Percentiles rank a stretch among this genome's conserved stretches.
These are phyloP conservation scores for Nadsonia starkeyi-henricii DNA, from an alignment of 1,139 yeast genomes.

Conservation along the genomic window DNA sequence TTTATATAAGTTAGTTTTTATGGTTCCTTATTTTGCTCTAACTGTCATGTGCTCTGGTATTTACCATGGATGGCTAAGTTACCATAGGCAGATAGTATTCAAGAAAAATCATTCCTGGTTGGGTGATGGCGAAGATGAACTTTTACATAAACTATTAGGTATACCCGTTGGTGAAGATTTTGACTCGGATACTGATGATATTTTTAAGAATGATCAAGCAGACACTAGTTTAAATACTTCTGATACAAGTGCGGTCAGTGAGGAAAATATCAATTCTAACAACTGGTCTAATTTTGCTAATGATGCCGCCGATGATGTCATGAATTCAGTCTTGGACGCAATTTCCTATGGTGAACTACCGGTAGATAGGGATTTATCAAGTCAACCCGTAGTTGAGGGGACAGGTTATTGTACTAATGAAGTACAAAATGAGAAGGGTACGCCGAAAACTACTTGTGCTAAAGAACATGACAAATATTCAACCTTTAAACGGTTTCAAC, in stretches of 20 bases:
- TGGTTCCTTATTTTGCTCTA: neutral
- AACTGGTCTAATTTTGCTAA: neutral
- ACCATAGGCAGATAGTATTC: neutral
- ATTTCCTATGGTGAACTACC: neutral
- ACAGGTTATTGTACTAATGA: conserved; percentile 16
- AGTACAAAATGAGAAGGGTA: conserved; percentile 42
- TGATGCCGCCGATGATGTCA: neutral
- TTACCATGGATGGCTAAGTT: neutral
- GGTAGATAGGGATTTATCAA: neutral
- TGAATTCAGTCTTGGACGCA: neutral
- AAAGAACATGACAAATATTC: conserved; percentile 4
- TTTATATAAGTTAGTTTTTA: neutral
- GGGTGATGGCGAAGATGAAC: neutral
- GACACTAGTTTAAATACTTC: neutral
- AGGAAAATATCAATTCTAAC: neutral
- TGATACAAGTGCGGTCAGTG: neutral
- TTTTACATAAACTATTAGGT: neutral
- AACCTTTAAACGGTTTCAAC: too few relatives aligned
- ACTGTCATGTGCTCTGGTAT: neutral
- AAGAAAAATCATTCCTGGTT: neutral
- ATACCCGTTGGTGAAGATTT: neutral
- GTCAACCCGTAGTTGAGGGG: neutral
- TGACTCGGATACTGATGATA: neutral
- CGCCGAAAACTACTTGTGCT: neutral
- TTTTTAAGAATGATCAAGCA: neutral